Evolutionary conservation across 441 rosid species (phyloP).

Genomic region (Populus hybrid): DNA sequence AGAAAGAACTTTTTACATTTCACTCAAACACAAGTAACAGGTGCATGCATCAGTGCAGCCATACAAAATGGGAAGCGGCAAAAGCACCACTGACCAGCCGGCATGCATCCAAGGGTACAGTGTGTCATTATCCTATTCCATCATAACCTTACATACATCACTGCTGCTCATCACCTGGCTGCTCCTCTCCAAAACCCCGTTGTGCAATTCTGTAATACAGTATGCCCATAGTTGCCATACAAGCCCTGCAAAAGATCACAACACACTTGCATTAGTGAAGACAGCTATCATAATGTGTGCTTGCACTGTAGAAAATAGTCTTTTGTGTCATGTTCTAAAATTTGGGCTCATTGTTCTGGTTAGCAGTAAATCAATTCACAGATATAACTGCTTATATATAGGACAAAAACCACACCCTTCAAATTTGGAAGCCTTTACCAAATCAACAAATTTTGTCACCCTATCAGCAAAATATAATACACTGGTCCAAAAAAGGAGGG

Average conservation of each 20-base stretch:
- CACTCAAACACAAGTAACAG: constrained; percentile 4
- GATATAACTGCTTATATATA: not conserved
- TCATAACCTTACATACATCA: constrained; percentile 23
- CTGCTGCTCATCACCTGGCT: constrained; percentile 54
- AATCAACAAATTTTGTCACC: not conserved
- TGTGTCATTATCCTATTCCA: constrained; percentile 7
- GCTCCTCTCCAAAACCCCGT: constrained; percentile 60
- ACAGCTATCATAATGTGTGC: not conserved
- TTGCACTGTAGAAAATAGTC: not conserved
- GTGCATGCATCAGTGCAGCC: not conserved
- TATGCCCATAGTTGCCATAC: constrained; percentile 97
- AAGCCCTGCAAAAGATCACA: constrained; percentile 65
- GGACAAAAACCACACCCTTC: not conserved
- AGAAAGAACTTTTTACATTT: constrained; percentile 12
- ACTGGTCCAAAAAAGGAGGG: constrained; percentile 1
- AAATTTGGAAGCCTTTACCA: not conserved
- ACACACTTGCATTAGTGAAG: constrained; percentile 6
- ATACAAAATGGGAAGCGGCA: constrained; percentile 12
- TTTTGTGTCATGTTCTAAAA: not conserved
- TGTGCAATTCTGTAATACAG: constrained; percentile 90
- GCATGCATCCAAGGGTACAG: constrained; percentile 5
- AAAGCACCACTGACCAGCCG: constrained; percentile 5
- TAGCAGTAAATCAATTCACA: not conserved
- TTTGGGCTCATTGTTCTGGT: not conserved
- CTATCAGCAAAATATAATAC: not conserved